Evolutionary conservation across 345 rosid species (phyloP).

Genomic region (Rubroshorea leprosula): DNA sequence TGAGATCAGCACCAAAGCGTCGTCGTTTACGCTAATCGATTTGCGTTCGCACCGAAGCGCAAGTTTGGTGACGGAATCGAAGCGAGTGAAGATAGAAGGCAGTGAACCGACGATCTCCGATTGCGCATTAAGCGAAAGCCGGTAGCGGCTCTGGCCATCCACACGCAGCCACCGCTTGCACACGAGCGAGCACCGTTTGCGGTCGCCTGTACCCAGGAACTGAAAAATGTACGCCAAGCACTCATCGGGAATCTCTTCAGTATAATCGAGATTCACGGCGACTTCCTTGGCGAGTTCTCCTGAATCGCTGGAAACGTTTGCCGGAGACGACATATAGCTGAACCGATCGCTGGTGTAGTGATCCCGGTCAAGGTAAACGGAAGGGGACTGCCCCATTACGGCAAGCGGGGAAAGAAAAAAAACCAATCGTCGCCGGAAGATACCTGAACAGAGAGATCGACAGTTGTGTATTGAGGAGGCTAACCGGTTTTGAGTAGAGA

Average conservation of each 20-base stretch:
- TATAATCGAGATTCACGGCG: slow-evolving; percentile 31
- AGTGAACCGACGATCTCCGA: slow-evolving; percentile 38
- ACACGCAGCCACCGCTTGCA: slow-evolving; percentile 74
- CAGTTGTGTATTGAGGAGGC: no score
- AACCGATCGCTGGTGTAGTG: slow-evolving; percentile 18
- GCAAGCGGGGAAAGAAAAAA: no score
- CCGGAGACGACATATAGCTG: slow-evolving; percentile 22
- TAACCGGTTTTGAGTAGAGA: background rate
- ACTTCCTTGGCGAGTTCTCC: slow-evolving; percentile 16
- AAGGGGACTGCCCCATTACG: slow-evolving; percentile 54
- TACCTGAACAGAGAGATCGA: no score
- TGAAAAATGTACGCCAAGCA: slow-evolving; percentile 76
- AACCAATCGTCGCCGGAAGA: background rate
- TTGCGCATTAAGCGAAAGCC: slow-evolving; percentile 64
- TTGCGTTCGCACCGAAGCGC: slow-evolving; percentile 70
- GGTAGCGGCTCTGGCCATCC: slow-evolving; percentile 67
- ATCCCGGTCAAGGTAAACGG: slow-evolving; percentile 25
- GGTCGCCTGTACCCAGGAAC: slow-evolving; percentile 55
- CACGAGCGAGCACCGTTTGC: slow-evolving; percentile 65
- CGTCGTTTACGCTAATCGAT: slow-evolving; percentile 57
- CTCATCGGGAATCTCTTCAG: slow-evolving; percentile 68
- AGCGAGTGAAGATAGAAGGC: slow-evolving; percentile 51
- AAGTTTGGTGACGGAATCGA: slow-evolving; percentile 66
- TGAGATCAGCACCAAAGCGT: slow-evolving; percentile 51
- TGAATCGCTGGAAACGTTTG: slow-evolving; percentile 13